Conservation (phyloP, 306 rosid species). For the Rubus idaeus region DNA sequence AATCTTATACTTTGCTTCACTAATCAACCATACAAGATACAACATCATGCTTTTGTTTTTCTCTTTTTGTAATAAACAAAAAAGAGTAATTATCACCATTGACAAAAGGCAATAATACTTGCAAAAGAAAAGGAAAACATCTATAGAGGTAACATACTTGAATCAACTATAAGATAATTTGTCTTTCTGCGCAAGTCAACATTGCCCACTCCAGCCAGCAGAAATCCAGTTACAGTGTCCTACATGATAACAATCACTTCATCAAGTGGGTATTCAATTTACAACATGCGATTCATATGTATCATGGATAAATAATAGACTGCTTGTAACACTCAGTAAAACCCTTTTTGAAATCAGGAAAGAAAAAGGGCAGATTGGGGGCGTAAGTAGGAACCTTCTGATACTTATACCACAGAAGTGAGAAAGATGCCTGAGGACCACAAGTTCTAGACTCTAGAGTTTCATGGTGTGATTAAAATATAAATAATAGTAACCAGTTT, state of each 20-base stretch:
- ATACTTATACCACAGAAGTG: neutral
- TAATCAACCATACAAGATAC: neutral
- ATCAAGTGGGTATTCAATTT: neutral
- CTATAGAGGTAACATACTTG: constrained; percentile 51
- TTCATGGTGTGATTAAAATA: neutral
- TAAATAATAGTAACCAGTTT: neutral
- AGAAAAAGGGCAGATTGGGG: neutral
- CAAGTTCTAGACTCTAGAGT: neutral
- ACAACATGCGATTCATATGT: constrained; percentile 1
- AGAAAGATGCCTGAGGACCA: neutral
- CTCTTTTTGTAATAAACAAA: neutral
- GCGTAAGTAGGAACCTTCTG: neutral
- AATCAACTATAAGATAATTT: constrained; percentile 88
- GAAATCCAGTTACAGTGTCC: constrained; percentile 93
- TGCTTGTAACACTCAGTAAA: neutral
- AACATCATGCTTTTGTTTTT: neutral
- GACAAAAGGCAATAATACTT: neutral
- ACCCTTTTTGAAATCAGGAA: neutral
- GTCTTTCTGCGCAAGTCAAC: constrained; percentile 93
- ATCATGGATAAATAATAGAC: neutral
- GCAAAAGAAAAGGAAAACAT: neutral
- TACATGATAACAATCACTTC: constrained; percentile 19
- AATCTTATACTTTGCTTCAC: neutral
- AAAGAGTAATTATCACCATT: neutral
- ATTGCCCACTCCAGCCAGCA: constrained; percentile 95